Conservation (phyloP, 495 filamentous ascomycete species). For the Durotheca rogersii region DNA sequence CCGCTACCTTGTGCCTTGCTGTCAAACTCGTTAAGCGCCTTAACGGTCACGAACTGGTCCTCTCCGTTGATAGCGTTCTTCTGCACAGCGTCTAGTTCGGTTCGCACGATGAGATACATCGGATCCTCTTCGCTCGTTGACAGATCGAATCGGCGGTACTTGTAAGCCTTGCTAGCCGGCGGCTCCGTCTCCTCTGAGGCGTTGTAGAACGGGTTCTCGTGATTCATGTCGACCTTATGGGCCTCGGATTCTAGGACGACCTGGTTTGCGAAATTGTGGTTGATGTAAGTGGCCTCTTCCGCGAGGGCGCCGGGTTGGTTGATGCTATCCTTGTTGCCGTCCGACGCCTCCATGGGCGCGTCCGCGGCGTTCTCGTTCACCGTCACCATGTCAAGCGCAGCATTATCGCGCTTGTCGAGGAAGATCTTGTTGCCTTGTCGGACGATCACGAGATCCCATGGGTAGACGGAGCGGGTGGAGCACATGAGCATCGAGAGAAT, state of each 20-base stretch:
- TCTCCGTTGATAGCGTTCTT: slow-evolving; percentile 88
- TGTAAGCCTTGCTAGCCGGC: slow-evolving; percentile 93
- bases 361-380: slow-evolving; percentile 99
- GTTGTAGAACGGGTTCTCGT: slow-evolving; percentile 98
- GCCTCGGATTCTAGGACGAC: slow-evolving; percentile 78
- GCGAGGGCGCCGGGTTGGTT: slow-evolving; percentile 89
- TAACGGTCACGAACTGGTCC: slow-evolving; percentile 86
- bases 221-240: slow-evolving; percentile 73
- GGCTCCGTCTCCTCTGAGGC: slow-evolving; percentile 87
- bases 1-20: slow-evolving; percentile 93
- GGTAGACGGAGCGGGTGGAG: slow-evolving; percentile 89
- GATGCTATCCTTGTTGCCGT: slow-evolving; percentile 90
- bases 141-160: slow-evolving; percentile 94
- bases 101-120: slow-evolving; percentile 85
- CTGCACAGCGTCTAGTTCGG: slow-evolving; percentile 92
- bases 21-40: slow-evolving; percentile 98
- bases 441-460: slow-evolving; percentile 94
- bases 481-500: slow-evolving; percentile 99
- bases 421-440: slow-evolving; percentile 92
- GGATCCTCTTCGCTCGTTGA: slow-evolving; percentile 91
- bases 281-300: slow-evolving; percentile 98
- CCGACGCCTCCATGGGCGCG: slow-evolving; percentile 84
- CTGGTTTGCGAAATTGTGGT: slow-evolving; percentile 97
- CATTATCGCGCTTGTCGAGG: slow-evolving; percentile 95
- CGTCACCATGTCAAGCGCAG: slow-evolving; percentile 91